These are phyloP conservation scores for Eragrostis nindensis DNA, from an alignment of 176 grass and related monocot genomes.

Conservation along the genomic window DNA sequence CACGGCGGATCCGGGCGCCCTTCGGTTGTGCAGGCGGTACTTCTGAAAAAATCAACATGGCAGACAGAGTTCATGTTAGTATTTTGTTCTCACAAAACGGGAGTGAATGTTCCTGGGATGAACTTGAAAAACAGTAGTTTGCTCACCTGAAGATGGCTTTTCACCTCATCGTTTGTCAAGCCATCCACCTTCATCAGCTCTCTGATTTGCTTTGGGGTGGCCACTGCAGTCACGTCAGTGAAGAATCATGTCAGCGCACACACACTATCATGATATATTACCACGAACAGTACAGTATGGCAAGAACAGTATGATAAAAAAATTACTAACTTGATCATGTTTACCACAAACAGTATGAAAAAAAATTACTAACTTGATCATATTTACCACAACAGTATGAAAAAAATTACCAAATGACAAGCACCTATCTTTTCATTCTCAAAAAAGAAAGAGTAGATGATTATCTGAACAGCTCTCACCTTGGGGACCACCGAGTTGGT, in stretches of 20 bases:
- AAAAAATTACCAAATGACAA: not conserved
- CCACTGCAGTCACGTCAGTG: slow-evolving; percentile 59
- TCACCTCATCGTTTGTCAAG: slow-evolving; percentile 97
- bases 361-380: not conserved
- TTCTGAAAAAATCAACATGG: slow-evolving; percentile 64
- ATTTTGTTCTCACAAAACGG: not conserved
- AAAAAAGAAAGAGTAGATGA: not conserved
- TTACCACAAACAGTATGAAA: not conserved
- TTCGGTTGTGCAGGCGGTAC: slow-evolving; percentile 84
- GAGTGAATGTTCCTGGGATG: not conserved
- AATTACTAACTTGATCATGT: not conserved
- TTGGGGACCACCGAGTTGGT: slow-evolving; percentile 82
- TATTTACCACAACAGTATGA: not conserved
- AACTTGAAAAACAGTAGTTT: not conserved
- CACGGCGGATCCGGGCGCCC: slow-evolving; percentile 28
- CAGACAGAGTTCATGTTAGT: slow-evolving; percentile 33
- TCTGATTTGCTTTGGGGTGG: slow-evolving; percentile 96
- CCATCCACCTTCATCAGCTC: slow-evolving; percentile 96
- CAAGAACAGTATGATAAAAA: too few species aligned
- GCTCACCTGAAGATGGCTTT: slow-evolving; percentile 97
- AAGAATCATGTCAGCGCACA: not conserved
- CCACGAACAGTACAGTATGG: too few species aligned
- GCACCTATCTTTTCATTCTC: not conserved
- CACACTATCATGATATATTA: too few species aligned
- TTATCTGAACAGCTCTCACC: slow-evolving; percentile 44